Percentiles rank a stretch among this genome's conserved stretches.
Conservation (phyloP, 2,329 filamentous ascomycete species). For the Colletotrichum sp. region DNA sequence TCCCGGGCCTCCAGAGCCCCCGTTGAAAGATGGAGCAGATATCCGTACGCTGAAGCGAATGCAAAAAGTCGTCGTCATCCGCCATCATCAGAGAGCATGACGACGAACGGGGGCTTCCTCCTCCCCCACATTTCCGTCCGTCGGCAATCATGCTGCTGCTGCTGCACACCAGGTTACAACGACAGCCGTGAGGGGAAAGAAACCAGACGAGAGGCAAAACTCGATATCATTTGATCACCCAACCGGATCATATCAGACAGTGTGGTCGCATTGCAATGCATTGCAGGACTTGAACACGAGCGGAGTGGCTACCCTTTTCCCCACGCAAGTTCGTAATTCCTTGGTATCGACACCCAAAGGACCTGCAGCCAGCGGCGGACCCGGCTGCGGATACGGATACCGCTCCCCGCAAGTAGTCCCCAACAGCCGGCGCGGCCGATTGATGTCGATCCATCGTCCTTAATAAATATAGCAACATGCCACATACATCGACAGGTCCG, state of each 20-base stretch:
- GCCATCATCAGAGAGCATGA: not conserved
- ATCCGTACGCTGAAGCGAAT: not conserved
- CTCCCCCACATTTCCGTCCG: slow-evolving; percentile 1
- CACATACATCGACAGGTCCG: not conserved
- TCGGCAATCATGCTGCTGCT: not conserved
- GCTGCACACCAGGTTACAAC: not conserved
- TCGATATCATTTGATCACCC: not conserved
- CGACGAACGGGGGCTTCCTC: not conserved
- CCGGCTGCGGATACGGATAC: not conserved
- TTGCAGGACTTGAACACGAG: not conserved
- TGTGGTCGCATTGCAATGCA: not conserved
- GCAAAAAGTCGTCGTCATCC: slow-evolving; percentile 11
- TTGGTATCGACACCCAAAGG: not conserved
- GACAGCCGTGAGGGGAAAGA: not conserved
- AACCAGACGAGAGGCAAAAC: not conserved
- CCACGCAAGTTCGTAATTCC: not conserved
- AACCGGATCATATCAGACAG: not conserved
- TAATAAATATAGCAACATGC: slow-evolving; percentile 11
- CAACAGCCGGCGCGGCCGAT: not conserved
- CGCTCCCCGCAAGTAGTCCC: not conserved
- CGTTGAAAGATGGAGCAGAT: not conserved
- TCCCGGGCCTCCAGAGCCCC: not conserved
- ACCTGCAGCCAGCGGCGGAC: not conserved
- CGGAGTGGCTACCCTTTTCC: not conserved
- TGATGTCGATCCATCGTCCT: slow-evolving; percentile 1